Percentiles rank a stretch among this genome's conserved stretches.
Conservation (phyloP, 805 yeast species). For the Teunomyces cretensis region DNA sequence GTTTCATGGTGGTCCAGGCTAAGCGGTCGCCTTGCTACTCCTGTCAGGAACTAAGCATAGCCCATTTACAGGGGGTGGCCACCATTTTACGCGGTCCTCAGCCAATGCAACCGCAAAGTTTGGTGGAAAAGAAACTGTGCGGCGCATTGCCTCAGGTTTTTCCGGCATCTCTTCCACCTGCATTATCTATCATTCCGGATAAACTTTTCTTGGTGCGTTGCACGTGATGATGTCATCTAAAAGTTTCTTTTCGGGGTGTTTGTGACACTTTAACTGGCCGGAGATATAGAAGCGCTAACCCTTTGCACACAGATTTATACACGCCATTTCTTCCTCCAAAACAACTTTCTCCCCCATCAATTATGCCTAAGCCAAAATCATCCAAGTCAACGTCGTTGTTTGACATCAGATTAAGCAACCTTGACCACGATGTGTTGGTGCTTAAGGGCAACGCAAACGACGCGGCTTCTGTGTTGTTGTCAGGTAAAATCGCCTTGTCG, state of each 20-base stretch:
- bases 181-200: neutral
- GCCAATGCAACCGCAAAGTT: too few species aligned
- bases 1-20: too few species aligned
- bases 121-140: too few species aligned
- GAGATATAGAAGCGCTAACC: neutral
- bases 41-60: too few species aligned
- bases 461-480: constrained; percentile 71
- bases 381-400: constrained; percentile 34
- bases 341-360: neutral
- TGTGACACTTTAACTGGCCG: neutral
- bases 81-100: too few species aligned
- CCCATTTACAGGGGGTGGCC: too few species aligned
- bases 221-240: neutral
- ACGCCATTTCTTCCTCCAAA: neutral
- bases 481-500: constrained; percentile 77
- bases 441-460: constrained; percentile 76
- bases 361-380: neutral
- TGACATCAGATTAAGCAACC: constrained; percentile 58
- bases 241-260: neutral
- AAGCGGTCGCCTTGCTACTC: too few species aligned
- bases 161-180: neutral
- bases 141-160: neutral
- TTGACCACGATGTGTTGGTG: constrained; percentile 76
- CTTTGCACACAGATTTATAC: neutral
- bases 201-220: neutral